phyloP scores from a whole-genome alignment of 257 asterid genomes.

The Thymus quinquecostatus region DNA sequence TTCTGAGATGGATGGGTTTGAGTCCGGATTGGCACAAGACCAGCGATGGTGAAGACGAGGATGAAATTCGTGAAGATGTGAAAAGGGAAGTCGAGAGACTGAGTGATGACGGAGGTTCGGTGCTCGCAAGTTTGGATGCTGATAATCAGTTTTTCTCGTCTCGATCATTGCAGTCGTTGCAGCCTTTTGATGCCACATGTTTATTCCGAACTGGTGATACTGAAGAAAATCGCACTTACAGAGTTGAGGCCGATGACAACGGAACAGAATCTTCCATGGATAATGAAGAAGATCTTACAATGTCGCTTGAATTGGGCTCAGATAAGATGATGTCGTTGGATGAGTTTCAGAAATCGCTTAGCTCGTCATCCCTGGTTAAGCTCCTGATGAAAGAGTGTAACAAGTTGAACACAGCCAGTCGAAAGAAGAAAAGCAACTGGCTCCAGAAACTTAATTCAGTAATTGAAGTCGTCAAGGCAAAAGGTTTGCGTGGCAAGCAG shows the following conservation, averaged over 20 bases:
- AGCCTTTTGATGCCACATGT: constrained; percentile 33
- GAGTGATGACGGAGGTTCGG: constrained; percentile 45
- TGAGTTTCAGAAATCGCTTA: constrained; percentile 62
- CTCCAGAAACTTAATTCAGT: constrained; percentile 47
- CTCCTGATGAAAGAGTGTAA: constrained; percentile 53
- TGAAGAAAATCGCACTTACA: constrained; percentile 42
- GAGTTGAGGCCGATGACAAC: constrained; percentile 51
- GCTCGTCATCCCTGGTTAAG: constrained; percentile 64
- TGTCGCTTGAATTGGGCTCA: constrained; percentile 60
- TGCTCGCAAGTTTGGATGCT: constrained; percentile 50
- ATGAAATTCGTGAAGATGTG: constrained; percentile 29
- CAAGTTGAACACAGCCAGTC: constrained; percentile 30
- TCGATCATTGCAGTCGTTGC: constrained; percentile 44
- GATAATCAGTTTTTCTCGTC: constrained; percentile 48
- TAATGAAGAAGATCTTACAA: constrained; percentile 49
- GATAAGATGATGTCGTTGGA: constrained; percentile 56
- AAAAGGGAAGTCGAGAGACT: constrained; percentile 39
- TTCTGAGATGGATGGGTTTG: constrained; percentile 71
- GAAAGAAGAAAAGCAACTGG: constrained; percentile 68
- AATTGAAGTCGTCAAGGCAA: constrained; percentile 40
- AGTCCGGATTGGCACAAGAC: constrained; percentile 40
- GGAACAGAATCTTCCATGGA: constrained; percentile 57
- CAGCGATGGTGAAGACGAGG: constrained; percentile 37
- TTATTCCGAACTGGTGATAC: constrained; percentile 36
- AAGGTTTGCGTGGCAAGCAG: constrained; percentile 44